phyloP scores from a whole-genome alignment of 441 rosid genomes.

The Raphanus hybrid region DNA sequence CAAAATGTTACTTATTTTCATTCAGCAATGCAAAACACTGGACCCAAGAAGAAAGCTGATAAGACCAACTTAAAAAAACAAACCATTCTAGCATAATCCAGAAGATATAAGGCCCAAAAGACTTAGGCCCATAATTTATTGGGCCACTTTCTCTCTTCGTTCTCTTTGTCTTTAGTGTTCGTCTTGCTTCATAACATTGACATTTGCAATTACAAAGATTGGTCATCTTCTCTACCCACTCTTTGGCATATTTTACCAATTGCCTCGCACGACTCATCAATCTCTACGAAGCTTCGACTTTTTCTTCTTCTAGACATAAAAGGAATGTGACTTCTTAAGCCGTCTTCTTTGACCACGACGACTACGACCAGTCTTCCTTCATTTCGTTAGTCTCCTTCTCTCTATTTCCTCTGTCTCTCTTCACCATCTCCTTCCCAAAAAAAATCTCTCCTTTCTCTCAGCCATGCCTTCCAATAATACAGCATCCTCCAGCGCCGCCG shows the following conservation, averaged over 20 bases:
- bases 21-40: not conserved
- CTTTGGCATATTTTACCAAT: too few relatives aligned
- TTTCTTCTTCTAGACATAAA: conserved; percentile 18
- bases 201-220: too few relatives aligned
- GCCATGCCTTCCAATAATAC: conserved; percentile 50
- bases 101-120: not conserved
- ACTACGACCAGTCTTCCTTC: conserved; percentile 20
- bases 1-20: not conserved
- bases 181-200: not conserved
- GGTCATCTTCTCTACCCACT: too few relatives aligned
- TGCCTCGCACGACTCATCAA: not conserved
- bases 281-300: conserved; percentile 24
- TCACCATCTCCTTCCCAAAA: not conserved
- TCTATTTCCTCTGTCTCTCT: not conserved
- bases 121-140: not conserved
- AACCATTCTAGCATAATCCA: not conserved
- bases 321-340: conserved; percentile 15
- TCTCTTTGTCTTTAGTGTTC: not conserved
- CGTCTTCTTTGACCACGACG: conserved; percentile 33
- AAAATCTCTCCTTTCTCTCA: conserved; percentile 6
- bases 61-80: not conserved
- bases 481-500: conserved; percentile 64
- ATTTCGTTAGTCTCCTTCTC: not conserved
- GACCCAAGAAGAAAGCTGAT: not conserved
- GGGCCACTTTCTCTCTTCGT: not conserved